These are phyloP conservation scores for Dendrobium huoshanense DNA, from an alignment of 106 monocot species.

Conservation along the genomic window DNA sequence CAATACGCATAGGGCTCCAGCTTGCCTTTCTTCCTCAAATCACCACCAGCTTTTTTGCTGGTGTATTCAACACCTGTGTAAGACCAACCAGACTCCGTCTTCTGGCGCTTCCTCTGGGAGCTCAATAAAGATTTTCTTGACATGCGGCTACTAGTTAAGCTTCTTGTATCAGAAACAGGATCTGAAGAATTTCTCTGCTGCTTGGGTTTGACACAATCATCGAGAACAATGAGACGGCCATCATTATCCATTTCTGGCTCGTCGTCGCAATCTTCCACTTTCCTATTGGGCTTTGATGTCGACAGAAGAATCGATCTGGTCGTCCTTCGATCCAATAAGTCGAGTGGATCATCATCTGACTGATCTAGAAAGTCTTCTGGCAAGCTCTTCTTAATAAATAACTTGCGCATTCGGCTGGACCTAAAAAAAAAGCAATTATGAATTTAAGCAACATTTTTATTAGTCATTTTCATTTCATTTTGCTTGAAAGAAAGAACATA, in stretches of 20 bases:
- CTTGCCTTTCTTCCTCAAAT: conserved; percentile 82
- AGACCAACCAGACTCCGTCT: conserved; percentile 70
- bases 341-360: conserved; percentile 55
- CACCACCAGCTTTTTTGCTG: conserved; percentile 69
- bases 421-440: conserved; percentile 15
- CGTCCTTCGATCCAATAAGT: conserved; percentile 67
- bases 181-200: conserved; percentile 31
- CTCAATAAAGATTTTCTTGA: conserved; percentile 16
- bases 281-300: conserved; percentile 30
- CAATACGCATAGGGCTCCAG: conserved; percentile 95
- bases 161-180: conserved; percentile 28
- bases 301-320: conserved; percentile 53
- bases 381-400: conserved; percentile 23
- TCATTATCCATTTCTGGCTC: conserved; percentile 72
- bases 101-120: conserved; percentile 37
- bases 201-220: conserved; percentile 30
- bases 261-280: conserved; percentile 21
- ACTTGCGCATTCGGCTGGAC: conserved; percentile 24
- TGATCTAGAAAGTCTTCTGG: conserved; percentile 43
- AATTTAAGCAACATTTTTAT: no score
- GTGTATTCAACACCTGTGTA: conserved; percentile 83
- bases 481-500: background rate
- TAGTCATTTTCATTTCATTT: no score
- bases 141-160: conserved; percentile 12
- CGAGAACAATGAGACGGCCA: conserved; percentile 70